Evolutionary conservation across 2,329 filamentous ascomycete species (phyloP), one percentile per base, ranked within the genome.

Genomic region (Fusarium burgessii): DNA sequence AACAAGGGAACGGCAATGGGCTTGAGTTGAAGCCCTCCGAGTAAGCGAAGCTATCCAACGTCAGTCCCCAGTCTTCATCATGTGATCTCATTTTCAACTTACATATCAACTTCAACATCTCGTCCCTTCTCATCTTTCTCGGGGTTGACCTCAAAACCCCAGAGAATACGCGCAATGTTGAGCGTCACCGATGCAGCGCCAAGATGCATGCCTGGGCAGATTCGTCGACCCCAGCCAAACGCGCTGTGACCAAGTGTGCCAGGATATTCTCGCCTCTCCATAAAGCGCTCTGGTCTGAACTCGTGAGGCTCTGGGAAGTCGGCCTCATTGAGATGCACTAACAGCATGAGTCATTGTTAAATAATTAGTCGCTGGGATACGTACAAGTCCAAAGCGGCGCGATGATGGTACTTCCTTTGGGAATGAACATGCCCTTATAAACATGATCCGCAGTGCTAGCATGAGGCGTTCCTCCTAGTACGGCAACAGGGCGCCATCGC

Each of bases 171-270:
- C 0, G 85, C 80, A 23, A 87, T 82, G 45, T 80, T 83, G 3
- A 86, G 76, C 13, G 81, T 80, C 0, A 89, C 79, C 0, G 83
- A 87, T 0, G 85, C 82, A 43, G 86, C 83, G 0, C 85, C 86
- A 2, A 89, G 81, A 55, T 89, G 86, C 68, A 86, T 78, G 0
- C 82, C 82, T 0, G 82, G 81, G 15, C 82, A 84, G 12, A 83
- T 74, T 3, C 82, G 76, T 17, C 82, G 77, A 0, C 82, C 82
- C 77, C 81, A 83, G 5, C 82, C 82, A 41, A 84, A 84, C 0
- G 81, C 80, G 7, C 81, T 82, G 35, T 83, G 81, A 1, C 81
- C 79, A 1, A 79, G 71, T 0, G 75, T 75, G 0, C 82, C 81
- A 0, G 82, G 82, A 9, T 83, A 82, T 0, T 79, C 63, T 0